Evolutionary conservation across 768 basidiomycete genomes (phyloP).

Genomic region (Suillus discolor): DNA sequence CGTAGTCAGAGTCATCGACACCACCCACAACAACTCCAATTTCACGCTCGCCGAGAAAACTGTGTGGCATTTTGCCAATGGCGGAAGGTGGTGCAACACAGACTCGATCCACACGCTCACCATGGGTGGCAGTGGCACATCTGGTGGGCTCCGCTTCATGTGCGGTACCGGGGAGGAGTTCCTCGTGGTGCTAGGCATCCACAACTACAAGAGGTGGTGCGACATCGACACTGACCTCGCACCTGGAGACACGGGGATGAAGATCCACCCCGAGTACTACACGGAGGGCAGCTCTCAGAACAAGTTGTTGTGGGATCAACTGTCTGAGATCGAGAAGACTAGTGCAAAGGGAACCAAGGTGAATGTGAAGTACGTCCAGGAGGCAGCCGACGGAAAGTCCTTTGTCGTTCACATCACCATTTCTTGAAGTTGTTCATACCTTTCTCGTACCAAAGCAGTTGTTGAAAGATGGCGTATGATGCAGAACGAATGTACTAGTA

Average conservation of each 20-base stretch:
- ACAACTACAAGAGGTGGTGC: slow-evolving; percentile 43
- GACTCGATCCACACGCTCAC: slow-evolving; percentile 28
- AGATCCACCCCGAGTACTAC: slow-evolving; percentile 22
- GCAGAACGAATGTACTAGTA: not conserved
- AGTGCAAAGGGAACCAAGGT: not conserved
- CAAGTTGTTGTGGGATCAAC: not conserved
- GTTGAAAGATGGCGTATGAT: not conserved
- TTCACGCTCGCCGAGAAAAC: not conserved
- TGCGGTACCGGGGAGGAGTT: slow-evolving; percentile 32
- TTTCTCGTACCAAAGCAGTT: not conserved
- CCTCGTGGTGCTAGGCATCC: slow-evolving; percentile 39
- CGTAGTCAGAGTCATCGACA: not conserved
- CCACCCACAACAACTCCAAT: not conserved
- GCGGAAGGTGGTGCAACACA: slow-evolving; percentile 33
- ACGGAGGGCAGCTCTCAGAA: not conserved
- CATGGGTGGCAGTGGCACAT: no score
- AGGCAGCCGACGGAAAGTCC: not conserved
- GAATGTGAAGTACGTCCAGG: not conserved
- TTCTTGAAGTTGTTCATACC: not conserved
- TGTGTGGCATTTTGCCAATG: not conserved
- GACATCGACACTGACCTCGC: slow-evolving; percentile 38
- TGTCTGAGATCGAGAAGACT: not conserved
- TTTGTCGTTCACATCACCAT: not conserved
- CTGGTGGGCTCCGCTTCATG: no score
- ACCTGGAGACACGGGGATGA: slow-evolving; percentile 22